A percentile compares a stretch with the other conserved stretches of the same genome.
Conservation (phyloP, 139 green algal genomes). For the Gonium pectorale region DNA sequence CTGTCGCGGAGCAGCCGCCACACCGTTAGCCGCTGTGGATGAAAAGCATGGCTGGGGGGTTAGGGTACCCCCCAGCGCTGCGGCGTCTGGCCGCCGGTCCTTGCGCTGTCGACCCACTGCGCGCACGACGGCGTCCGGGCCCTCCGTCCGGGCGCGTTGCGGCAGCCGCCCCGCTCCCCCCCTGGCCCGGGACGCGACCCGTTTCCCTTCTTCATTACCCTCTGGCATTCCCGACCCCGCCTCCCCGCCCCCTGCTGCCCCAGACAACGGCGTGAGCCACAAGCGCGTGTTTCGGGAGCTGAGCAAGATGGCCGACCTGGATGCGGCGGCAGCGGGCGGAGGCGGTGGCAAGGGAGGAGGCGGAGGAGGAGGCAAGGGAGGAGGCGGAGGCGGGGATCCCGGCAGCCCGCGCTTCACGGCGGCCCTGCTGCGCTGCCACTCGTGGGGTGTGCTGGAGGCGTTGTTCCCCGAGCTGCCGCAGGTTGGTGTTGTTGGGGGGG, state of each 20-base stretch:
- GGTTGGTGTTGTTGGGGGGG: slow-evolving; percentile 1
- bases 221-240: background rate
- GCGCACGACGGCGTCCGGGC: too few relatives aligned
- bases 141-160: too few relatives aligned
- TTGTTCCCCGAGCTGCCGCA: background rate
- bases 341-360: background rate
- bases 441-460: slow-evolving; percentile 25
- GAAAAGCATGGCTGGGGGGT: too few relatives aligned
- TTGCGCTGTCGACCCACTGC: background rate
- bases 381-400: background rate
- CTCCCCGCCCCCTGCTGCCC: background rate
- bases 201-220: background rate
- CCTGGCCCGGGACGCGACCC: background rate
- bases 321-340: background rate
- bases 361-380: background rate
- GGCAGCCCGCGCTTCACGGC: background rate
- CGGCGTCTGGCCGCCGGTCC: background rate
- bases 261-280: slow-evolving; percentile 14
- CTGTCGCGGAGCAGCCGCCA: too few relatives aligned
- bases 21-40: too few relatives aligned
- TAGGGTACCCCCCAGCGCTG: background rate
- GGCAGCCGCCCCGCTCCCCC: background rate
- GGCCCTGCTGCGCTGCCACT: background rate
- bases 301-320: slow-evolving; percentile 15
- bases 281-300: slow-evolving; percentile 28